Evolutionary conservation across 1,284 basidiomycete species (phyloP).

Genomic region (Cutaneotrichosporon mucoides): DNA sequence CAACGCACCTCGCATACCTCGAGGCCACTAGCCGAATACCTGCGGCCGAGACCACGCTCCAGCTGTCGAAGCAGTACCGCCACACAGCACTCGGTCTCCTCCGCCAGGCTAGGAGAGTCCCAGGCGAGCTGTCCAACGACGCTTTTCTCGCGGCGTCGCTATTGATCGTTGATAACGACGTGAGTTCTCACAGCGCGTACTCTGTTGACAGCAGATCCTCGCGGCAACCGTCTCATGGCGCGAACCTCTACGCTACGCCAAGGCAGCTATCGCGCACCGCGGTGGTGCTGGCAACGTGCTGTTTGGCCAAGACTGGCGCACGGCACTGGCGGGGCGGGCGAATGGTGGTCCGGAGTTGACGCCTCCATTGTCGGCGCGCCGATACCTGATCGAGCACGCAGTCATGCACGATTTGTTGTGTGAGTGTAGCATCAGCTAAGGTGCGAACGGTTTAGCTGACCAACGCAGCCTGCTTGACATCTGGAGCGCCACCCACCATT

Average conservation of each 20-base stretch:
- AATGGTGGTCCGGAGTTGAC: neutral
- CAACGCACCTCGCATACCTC: conserved; percentile 26
- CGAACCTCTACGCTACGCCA: conserved; percentile 30
- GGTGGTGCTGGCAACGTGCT: conserved; percentile 32
- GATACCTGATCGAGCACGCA: conserved; percentile 32
- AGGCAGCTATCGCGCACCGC: conserved; percentile 24
- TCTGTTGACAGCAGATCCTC: conserved; percentile 18
- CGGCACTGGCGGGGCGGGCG: conserved; percentile 5
- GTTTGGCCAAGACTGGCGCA: conserved; percentile 21
- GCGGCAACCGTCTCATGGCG: conserved; percentile 32
- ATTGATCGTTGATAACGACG: conserved; percentile 31
- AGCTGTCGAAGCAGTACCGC: conserved; percentile 25
- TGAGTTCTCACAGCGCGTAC: conserved; percentile 8
- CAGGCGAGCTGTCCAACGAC: conserved; percentile 28
- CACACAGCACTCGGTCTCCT: conserved; percentile 25
- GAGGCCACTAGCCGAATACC: conserved; percentile 11
- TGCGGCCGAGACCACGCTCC: conserved; percentile 17
- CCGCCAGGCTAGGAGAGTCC: conserved; percentile 24
- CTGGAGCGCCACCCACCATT: conserved; percentile 21
- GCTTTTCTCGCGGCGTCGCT: conserved; percentile 30
- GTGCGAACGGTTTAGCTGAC: neutral
- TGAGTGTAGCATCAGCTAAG: conserved; percentile 10
- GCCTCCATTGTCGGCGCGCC: conserved; percentile 7
- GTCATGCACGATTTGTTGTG: conserved; percentile 31
- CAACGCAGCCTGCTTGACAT: conserved; percentile 21